A percentile compares a stretch with the other conserved stretches of the same genome.
These are phyloP conservation scores for Hymenoscyphus scutula DNA, from an alignment of 2,329 filamentous ascomycete genomes.

Conservation along the genomic window DNA sequence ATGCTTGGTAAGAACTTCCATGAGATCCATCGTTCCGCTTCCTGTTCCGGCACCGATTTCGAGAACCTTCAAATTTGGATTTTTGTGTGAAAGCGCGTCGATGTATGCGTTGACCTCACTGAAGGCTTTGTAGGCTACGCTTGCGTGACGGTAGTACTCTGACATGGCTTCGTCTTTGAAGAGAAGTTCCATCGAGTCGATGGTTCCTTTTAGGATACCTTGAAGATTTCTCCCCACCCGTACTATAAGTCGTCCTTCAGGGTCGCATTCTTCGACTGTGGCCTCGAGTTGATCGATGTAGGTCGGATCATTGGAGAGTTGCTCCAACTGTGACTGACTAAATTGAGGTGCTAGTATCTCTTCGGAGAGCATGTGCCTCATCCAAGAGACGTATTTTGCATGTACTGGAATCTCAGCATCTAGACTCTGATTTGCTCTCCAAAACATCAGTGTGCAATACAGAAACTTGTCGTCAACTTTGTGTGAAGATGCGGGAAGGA, in stretches of 20 bases:
- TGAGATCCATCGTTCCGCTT: conserved; percentile 20
- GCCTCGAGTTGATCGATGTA: not conserved
- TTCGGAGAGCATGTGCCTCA: not conserved
- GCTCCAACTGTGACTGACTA: not conserved
- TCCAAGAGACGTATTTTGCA: conserved; percentile 1
- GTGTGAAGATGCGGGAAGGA: not conserved
- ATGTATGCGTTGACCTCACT: conserved; percentile 18
- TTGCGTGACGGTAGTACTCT: conserved; percentile 1
- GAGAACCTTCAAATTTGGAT: conserved; percentile 30
- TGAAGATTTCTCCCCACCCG: not conserved
- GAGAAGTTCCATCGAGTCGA: conserved; percentile 2
- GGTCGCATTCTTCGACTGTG: not conserved
- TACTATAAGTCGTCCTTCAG: conserved; percentile 3
- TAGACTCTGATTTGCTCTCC: not conserved
- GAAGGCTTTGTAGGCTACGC: conserved; percentile 7
- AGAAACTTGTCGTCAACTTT: not conserved
- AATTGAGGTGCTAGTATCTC: not conserved
- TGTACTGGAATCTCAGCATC: not conserved
- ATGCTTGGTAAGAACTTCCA: conserved; percentile 12
- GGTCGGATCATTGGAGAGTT: not conserved
- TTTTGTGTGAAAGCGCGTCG: conserved; percentile 14
- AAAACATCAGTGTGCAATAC: conserved; percentile 2
- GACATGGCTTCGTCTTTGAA: conserved; percentile 6
- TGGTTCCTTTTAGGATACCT: not conserved
- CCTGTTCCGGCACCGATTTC: conserved; percentile 36